Conservation (phyloP, 768 basidiomycete species). For the Boletus coccyginus region DNA sequence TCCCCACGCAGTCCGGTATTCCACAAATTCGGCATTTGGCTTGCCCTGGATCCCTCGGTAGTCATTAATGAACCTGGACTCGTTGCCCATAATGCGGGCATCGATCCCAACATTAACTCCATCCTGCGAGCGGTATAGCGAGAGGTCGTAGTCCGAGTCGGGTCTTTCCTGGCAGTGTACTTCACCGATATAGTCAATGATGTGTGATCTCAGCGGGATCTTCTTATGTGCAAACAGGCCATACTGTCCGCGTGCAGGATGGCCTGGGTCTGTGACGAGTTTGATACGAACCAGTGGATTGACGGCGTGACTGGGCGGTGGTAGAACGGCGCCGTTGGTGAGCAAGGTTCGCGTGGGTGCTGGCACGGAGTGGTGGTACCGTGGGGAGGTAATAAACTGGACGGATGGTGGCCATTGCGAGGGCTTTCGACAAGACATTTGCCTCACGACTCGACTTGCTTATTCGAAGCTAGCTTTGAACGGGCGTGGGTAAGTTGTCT, state of each 20-base stretch:
- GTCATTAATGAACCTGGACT: slow-evolving; percentile 88
- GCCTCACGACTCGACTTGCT: too few relatives aligned
- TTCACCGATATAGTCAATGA: slow-evolving; percentile 82
- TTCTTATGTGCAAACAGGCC: slow-evolving; percentile 80
- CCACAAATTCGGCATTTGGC: slow-evolving; percentile 72
- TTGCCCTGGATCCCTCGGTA: slow-evolving; percentile 71
- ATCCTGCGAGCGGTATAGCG: slow-evolving; percentile 58
- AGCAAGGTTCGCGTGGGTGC: slow-evolving; percentile 40
- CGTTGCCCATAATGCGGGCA: slow-evolving; percentile 74
- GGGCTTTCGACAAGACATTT: slow-evolving; percentile 26
- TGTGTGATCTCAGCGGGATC: slow-evolving; percentile 61
- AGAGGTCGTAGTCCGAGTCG: slow-evolving; percentile 85
- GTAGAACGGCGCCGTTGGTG: slow-evolving; percentile 17
- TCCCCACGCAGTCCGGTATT: slow-evolving; percentile 49
- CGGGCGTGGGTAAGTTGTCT: slow-evolving; percentile 29
- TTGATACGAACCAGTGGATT: slow-evolving; percentile 52
- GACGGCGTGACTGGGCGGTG: slow-evolving; percentile 3
- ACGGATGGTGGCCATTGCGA: slow-evolving; percentile 53
- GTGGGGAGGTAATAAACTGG: slow-evolving; percentile 49
- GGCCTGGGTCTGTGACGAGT: slow-evolving; percentile 48
- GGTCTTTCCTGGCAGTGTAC: slow-evolving; percentile 75
- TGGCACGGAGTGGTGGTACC: slow-evolving; percentile 60
- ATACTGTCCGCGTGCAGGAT: slow-evolving; percentile 76
- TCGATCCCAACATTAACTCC: slow-evolving; percentile 74
- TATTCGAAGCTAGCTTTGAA: neutral